Percentiles rank a stretch among this genome's conserved stretches.
Conservation (phyloP, 306 rosid species). For the Trichosanthes truncata region DNA sequence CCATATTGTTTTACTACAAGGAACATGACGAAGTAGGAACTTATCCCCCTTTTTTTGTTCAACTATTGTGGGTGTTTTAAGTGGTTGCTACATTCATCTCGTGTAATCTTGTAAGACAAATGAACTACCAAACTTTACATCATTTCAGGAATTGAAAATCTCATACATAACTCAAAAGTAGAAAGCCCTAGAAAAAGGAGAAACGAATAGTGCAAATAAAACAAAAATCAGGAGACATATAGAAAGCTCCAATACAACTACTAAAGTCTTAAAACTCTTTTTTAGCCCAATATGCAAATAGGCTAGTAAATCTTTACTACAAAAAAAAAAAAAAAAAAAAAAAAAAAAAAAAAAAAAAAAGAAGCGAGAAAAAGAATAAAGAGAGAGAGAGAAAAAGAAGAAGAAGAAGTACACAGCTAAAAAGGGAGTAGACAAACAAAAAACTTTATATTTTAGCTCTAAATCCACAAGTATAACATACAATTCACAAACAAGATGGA, state of each 20-base stretch:
- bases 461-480: conserved; percentile 39
- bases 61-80: not conserved
- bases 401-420: conserved; percentile 9
- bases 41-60: not conserved
- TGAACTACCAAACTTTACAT: not conserved
- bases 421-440: conserved; percentile 20
- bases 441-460: conserved; percentile 23
- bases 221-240: not conserved
- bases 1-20: not conserved
- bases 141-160: not conserved
- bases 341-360: not conserved
- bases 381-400: no score
- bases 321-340: not conserved
- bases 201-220: not conserved
- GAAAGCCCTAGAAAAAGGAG: not conserved
- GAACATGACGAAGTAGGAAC: not conserved
- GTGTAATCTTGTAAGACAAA: not conserved
- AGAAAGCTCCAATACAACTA: not conserved
- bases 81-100: not conserved
- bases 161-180: not conserved
- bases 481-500: conserved; percentile 42
- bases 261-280: not conserved
- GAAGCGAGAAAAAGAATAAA: not conserved
- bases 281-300: not conserved
- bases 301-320: not conserved